Base-by-base conservation (phyloP, 169 alveolate genomes). In the Babesia microti region DNA sequence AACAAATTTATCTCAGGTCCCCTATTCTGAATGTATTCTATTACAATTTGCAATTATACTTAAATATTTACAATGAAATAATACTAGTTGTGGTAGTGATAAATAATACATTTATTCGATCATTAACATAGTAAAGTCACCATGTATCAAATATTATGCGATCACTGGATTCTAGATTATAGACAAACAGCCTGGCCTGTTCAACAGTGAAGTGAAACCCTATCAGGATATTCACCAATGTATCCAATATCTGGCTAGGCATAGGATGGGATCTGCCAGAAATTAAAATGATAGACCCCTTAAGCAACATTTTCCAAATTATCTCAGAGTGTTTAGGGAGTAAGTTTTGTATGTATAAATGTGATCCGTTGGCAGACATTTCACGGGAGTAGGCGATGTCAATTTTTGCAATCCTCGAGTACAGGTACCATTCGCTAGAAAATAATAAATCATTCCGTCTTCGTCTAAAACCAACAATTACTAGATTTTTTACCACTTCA, bases 251-350 rank as follows among this genome's bases (percentile, higher is more conserved):
- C 52, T 49, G 46, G 29, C 49, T 41, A 11, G 75, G 75, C 75
- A 63, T 63, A 11, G 75, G 75, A 35, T 63, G 68, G n/a, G 75
- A 63, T 29, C 50, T 61, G 21, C 75, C 75, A 5, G 66, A 12
- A 11, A 63, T 44, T 14, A 63, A n/a, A 6, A 63, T 60, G 32
- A 53, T 15, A 9, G 68, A 67, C 26, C 32, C 23, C 52, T 43
- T 27, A 46, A 63, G 6, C 3, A 63, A 32, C 18, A 21, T 22
- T 19, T 2, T 19, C 12, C 52, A 3, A n/a, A 59, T 65, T 7
- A 24, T 18, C 6, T 43, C 6, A 6, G 75, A 12, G 36, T 29
- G 18, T 35, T 45, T 23, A 41, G 9, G 23, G 6, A 63, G 4
- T 2, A 36, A 52, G 42, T 63, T 59, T 27, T 63, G 75, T 19